phyloP scores from a whole-genome alignment of 768 basidiomycete species.

The Macrolepiota albuminosa region DNA sequence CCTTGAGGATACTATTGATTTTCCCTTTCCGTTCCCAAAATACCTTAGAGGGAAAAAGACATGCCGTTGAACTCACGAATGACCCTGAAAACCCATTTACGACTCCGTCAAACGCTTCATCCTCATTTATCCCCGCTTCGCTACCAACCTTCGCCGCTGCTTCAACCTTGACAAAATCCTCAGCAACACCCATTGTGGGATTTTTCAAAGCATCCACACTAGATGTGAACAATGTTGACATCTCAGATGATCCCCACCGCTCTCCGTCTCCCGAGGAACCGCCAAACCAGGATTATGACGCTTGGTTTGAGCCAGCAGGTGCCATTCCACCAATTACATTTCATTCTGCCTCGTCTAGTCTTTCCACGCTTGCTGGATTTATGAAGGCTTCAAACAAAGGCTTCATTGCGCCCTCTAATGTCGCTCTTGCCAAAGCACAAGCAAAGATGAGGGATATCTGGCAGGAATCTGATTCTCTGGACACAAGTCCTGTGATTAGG shows the following conservation, averaged over 20 bases:
- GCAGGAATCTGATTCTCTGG: slow-evolving; percentile 31
- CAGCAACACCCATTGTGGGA: slow-evolving; percentile 4
- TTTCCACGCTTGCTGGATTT: slow-evolving; percentile 20
- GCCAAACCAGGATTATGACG: slow-evolving; percentile 36
- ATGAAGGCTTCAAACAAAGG: slow-evolving; percentile 30
- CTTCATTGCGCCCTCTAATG: slow-evolving; percentile 46
- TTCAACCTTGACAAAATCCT: slow-evolving; percentile 7
- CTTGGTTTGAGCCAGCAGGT: slow-evolving; percentile 44
- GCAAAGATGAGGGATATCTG: slow-evolving; percentile 44
- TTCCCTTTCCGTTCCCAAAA: not conserved
- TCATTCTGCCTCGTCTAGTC: slow-evolving; percentile 26
- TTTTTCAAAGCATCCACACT: slow-evolving; percentile 27
- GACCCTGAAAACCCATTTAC: slow-evolving; percentile 43
- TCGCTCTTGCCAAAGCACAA: slow-evolving; percentile 51
- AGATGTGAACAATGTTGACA: slow-evolving; percentile 3
- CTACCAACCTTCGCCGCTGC: slow-evolving; percentile 11
- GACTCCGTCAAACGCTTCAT: not conserved
- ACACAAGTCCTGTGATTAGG: not conserved
- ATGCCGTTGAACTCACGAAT: slow-evolving; percentile 18
- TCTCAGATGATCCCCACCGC: slow-evolving; percentile 18
- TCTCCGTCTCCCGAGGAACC: slow-evolving; percentile 37
- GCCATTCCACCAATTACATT: slow-evolving; percentile 28
- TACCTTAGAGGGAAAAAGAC: not conserved
- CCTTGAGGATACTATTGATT: not conserved
- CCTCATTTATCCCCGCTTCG: slow-evolving; percentile 11